Base-by-base conservation (phyloP, 2,329 filamentous ascomycete species). In the Botrytis squamosa region DNA sequence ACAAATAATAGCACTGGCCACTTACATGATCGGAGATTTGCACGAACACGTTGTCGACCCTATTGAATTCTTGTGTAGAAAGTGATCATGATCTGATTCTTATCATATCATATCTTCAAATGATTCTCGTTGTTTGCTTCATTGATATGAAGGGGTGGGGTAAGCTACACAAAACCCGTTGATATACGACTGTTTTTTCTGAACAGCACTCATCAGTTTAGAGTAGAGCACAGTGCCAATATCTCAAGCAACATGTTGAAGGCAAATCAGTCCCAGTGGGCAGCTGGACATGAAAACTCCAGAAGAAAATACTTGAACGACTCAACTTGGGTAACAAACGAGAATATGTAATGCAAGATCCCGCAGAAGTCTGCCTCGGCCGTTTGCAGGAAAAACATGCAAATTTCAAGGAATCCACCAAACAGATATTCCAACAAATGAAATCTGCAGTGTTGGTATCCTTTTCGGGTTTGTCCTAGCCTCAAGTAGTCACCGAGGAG, bases 311-410 rank as follows among this genome's bases (percentile, higher is more conserved):
- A 25, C 40, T 44, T 69, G 66, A 25, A 57, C 38, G 18, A 69
- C 66, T 57, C 25, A 20, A 69, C 49, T 57, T 16, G 16, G 36
- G 66, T 69, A 69, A 69, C 66, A 69, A 44, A 69, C 66, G 66
- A 69, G 38, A 69, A 69, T 16, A 25, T 44, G 49, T 40, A 69
- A 69, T 69, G 66, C 66, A 57, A 8, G 66, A 57, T 69, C 66
- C 66, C 66, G 66, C n/a, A 57, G n/a, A 18, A 33, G 40, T 38
- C n/a, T 69, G 49, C 66, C 66, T 57, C 49, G 66, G 66, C 42
- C 49, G 49, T 29, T 52, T 25, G 52, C 66, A 42, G 49, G 52
- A 69, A 69, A 67, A 69, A 59, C 66, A 69, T 59, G 66, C 66
- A 69, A 69, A 69, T 42, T 69, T 69, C 66, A 69, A 42, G 38